Evolutionary conservation across 192 early-diverging fungal species (phyloP).

Genomic region (Backusella macrospora): DNA sequence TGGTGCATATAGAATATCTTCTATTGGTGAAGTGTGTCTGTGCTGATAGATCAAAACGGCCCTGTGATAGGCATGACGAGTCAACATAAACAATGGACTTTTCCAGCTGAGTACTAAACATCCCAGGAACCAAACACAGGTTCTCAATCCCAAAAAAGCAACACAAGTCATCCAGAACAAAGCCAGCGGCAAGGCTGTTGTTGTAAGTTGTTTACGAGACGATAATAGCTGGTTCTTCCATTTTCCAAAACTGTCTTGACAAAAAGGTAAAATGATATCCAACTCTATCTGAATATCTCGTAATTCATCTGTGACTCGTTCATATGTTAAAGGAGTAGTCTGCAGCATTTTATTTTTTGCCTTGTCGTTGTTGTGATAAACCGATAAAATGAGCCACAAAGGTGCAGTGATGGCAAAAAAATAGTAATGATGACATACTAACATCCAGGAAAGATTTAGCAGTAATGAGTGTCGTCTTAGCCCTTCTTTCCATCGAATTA

Average conservation of each 20-base stretch:
- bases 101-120: slow-evolving; percentile 2
- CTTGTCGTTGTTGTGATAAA: background rate
- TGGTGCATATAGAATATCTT: background rate
- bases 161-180: background rate
- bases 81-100: background rate
- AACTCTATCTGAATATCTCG: background rate
- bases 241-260: too few species aligned
- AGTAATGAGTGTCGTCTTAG: background rate
- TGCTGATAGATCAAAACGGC: background rate
- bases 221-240: too few species aligned
- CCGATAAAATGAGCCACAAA: background rate
- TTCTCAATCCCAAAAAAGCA: background rate
- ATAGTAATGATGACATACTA: background rate
- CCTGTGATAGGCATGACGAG: slow-evolving; percentile 7
- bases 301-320: background rate
- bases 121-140: background rate
- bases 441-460: background rate
- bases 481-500: background rate
- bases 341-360: background rate
- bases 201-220: too few species aligned
- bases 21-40: background rate
- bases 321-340: background rate
- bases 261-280: background rate
- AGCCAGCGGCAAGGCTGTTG: background rate
- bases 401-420: background rate